Evolutionary conservation across 257 asterid genomes (phyloP).

Genomic region (Eustoma russellianum): DNA sequence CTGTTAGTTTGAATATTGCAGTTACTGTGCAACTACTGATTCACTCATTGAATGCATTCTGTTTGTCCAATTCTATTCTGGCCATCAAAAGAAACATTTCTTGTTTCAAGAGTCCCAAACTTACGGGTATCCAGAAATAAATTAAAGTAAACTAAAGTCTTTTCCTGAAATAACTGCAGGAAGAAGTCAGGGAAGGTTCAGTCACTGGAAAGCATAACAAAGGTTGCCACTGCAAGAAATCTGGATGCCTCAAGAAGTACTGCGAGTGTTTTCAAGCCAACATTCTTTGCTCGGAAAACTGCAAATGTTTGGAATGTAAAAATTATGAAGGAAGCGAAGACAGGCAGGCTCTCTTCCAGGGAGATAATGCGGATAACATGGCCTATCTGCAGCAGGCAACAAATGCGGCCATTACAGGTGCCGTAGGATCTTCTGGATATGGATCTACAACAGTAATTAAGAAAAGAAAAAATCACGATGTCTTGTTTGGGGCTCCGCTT

Average conservation of each 20-base stretch:
- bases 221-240: constrained; percentile 96
- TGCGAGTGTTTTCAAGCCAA: constrained; percentile 95
- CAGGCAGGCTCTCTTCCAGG: constrained; percentile 80
- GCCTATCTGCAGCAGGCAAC: constrained; percentile 80
- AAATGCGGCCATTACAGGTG: constrained; percentile 93
- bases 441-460: constrained; percentile 69
- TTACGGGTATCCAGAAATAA: too few relatives aligned
- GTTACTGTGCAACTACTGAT: too few relatives aligned
- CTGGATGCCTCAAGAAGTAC: constrained; percentile 93
- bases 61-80: too few relatives aligned
- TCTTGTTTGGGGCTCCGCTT: constrained; percentile 42
- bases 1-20: too few relatives aligned
- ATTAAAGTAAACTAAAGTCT: too few relatives aligned
- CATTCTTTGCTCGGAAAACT: constrained; percentile 87
- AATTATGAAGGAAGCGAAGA: constrained; percentile 94
- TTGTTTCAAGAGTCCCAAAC: too few relatives aligned
- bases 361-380: constrained; percentile 65
- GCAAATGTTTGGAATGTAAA: constrained; percentile 92
- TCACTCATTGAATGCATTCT: too few relatives aligned
- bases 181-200: constrained; percentile 53
- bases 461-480: constrained; percentile 73
- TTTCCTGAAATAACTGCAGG: constrained; percentile 23
- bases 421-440: constrained; percentile 83
- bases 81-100: too few relatives aligned
- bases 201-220: constrained; percentile 69